Conservation (phyloP, 1,284 basidiomycete genomes). For the Entoloma clypeatum region DNA sequence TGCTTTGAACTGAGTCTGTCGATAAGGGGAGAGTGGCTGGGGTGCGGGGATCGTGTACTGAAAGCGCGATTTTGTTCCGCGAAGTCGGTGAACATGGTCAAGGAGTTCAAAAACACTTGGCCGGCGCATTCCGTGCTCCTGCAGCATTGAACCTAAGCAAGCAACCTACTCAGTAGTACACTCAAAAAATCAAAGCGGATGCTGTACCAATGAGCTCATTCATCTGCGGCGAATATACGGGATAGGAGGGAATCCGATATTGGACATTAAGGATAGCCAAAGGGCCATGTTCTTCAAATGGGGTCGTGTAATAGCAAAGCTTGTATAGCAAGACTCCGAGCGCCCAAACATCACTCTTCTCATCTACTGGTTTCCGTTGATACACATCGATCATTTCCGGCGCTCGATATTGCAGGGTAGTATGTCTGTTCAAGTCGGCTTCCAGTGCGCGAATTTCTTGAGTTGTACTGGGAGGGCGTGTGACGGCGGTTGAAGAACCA, state of each 20-base stretch:
- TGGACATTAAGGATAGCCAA: conserved; percentile 96
- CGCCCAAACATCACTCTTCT: conserved; percentile 97
- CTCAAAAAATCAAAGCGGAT: too few species aligned
- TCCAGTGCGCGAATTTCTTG: conserved; percentile 87
- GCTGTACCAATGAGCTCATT: conserved; percentile 82
- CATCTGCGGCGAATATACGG: conserved; percentile 86
- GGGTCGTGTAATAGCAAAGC: conserved; percentile 98
- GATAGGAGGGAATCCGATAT: conserved; percentile 91
- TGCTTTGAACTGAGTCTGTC: conserved; percentile 26
- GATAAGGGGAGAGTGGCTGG: conserved; percentile 45
- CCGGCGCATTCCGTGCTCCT: conserved; percentile 79
- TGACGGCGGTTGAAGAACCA: conserved; percentile 84
- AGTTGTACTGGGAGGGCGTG: conserved; percentile 67
- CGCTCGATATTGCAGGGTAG: conserved; percentile 92
- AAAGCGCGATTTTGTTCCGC: conserved; percentile 79
- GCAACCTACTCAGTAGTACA: conserved; percentile 4
- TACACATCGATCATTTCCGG: conserved; percentile 98
- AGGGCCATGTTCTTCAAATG: conserved; percentile 96
- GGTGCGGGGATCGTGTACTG: conserved; percentile 56
- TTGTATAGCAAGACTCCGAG: conserved; percentile 92
- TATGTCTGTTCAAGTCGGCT: conserved; percentile 90
- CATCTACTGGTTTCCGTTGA: conserved; percentile 79
- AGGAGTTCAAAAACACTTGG: conserved; percentile 83
- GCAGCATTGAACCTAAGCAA: conserved; percentile 75
- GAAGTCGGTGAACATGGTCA: conserved; percentile 71